Evolutionary conservation across 257 asterid species (phyloP).

Genomic region (Coffea canephora): DNA sequence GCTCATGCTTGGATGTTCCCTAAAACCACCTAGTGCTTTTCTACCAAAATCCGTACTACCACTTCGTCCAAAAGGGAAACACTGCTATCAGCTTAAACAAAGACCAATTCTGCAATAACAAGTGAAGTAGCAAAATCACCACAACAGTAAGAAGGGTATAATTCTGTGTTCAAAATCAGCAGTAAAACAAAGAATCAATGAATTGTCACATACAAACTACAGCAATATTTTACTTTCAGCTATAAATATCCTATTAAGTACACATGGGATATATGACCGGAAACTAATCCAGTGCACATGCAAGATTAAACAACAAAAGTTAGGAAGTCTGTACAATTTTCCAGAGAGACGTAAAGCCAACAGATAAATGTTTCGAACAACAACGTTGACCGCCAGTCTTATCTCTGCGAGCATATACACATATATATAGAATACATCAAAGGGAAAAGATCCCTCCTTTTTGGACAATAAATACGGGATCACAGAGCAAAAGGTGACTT

Average conservation of each 20-base stretch:
- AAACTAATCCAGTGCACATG: conserved; percentile 10
- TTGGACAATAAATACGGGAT: conserved; percentile 34
- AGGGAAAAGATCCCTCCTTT: conserved; percentile 25
- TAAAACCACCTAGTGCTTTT: background rate
- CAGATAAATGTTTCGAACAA: conserved; percentile 25
- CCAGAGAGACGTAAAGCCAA: conserved; percentile 37
- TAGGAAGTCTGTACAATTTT: conserved; percentile 54
- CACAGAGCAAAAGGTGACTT: conserved; percentile 22
- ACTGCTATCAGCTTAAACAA: background rate
- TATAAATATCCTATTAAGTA: conserved; percentile 7
- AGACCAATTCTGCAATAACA: background rate
- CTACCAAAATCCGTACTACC: background rate
- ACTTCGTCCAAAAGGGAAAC: background rate
- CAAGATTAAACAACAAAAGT: conserved; percentile 20
- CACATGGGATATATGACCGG: conserved; percentile 11
- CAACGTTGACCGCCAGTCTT: conserved; percentile 33
- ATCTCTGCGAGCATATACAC: conserved; percentile 58
- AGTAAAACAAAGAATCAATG: conserved; percentile 11
- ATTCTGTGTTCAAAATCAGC: background rate
- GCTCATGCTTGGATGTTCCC: background rate
- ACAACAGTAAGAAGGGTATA: background rate
- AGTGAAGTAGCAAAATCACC: background rate
- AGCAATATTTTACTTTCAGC: background rate
- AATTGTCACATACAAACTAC: conserved; percentile 19
- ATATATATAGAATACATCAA: conserved; percentile 42